phyloP scores from a whole-genome alignment of 768 basidiomycete genomes.

The Boletus rubescentipes region DNA sequence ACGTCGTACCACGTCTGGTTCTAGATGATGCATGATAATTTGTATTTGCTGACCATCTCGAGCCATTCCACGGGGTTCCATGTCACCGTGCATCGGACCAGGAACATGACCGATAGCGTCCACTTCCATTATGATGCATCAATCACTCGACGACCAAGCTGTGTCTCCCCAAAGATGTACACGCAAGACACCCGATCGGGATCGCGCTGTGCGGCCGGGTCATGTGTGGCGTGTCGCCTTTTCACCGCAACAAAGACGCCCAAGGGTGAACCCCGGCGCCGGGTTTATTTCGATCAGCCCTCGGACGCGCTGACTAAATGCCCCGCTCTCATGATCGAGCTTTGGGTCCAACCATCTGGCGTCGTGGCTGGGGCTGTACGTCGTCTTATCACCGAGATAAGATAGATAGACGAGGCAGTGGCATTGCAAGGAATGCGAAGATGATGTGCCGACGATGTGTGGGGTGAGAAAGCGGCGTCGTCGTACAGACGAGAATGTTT shows the following conservation, averaged over 20 bases:
- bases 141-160: constrained; percentile 1
- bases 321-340: too few relatives aligned
- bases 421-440: background rate
- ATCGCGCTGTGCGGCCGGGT: constrained; percentile 7
- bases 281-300: background rate
- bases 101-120: background rate
- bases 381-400: constrained; percentile 6
- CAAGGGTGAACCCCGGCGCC: background rate
- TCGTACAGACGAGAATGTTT: background rate
- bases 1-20: constrained; percentile 85
- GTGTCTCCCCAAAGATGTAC: constrained; percentile 4
- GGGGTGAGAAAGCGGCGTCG: constrained; percentile 5
- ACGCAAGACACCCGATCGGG: background rate
- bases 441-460: background rate
- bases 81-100: constrained; percentile 8
- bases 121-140: constrained; percentile 2
- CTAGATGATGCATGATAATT: constrained; percentile 68
- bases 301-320: background rate
- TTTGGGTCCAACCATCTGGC: too few relatives aligned
- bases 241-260: constrained; percentile 4
- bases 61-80: background rate
- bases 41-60: background rate
- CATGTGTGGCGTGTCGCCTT: constrained; percentile 9
- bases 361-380: background rate
- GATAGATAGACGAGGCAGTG: background rate